Percentiles rank a stretch among this genome's conserved stretches.
Conservation (phyloP, 2,329 filamentous ascomycete genomes). For the Colletotrichum magnum region DNA sequence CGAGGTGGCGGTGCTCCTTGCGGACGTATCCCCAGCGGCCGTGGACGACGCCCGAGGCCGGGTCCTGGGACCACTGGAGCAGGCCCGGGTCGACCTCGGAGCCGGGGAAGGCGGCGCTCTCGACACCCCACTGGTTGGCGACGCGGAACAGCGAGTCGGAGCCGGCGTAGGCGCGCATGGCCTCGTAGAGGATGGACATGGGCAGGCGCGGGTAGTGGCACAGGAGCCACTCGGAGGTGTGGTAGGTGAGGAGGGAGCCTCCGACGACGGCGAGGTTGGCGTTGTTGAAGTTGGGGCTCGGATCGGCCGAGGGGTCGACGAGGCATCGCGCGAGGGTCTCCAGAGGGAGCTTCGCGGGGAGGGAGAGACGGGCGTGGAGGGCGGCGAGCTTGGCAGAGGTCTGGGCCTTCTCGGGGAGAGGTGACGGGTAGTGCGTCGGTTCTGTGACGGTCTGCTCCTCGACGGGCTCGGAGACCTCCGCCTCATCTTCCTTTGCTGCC, state of each 20-base stretch:
- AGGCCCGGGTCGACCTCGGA: slow-evolving; percentile 93
- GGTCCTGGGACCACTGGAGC: slow-evolving; percentile 79
- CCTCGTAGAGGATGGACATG: slow-evolving; percentile 87
- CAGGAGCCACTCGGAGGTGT: slow-evolving; percentile 89
- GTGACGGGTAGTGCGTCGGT: slow-evolving; percentile 72
- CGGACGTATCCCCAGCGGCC: slow-evolving; percentile 67
- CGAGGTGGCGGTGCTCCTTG: slow-evolving; percentile 61
- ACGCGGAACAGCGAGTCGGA: slow-evolving; percentile 80
- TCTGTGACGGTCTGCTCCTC: slow-evolving; percentile 48
- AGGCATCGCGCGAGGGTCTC: slow-evolving; percentile 89
- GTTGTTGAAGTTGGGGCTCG: slow-evolving; percentile 89
- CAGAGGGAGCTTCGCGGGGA: slow-evolving; percentile 85
- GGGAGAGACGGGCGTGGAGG: slow-evolving; percentile 88
- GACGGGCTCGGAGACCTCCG: background rate
- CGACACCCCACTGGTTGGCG: slow-evolving; percentile 90
- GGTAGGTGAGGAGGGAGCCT: slow-evolving; percentile 86
- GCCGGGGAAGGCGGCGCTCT: slow-evolving; percentile 87
- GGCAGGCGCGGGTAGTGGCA: slow-evolving; percentile 93
- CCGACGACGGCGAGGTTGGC: slow-evolving; percentile 85
- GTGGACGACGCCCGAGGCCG: slow-evolving; percentile 59
- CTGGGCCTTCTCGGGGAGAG: slow-evolving; percentile 75
- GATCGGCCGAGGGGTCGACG: slow-evolving; percentile 87
- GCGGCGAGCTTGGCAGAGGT: slow-evolving; percentile 91
- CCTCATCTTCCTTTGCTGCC: slow-evolving; percentile 40
- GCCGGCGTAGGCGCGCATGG: slow-evolving; percentile 87